A percentile compares a stretch with the other conserved stretches of the same genome.
phyloP scores from a whole-genome alignment of 1,139 yeast genomes.

The Yamadazyma kanchanaburiensis region DNA sequence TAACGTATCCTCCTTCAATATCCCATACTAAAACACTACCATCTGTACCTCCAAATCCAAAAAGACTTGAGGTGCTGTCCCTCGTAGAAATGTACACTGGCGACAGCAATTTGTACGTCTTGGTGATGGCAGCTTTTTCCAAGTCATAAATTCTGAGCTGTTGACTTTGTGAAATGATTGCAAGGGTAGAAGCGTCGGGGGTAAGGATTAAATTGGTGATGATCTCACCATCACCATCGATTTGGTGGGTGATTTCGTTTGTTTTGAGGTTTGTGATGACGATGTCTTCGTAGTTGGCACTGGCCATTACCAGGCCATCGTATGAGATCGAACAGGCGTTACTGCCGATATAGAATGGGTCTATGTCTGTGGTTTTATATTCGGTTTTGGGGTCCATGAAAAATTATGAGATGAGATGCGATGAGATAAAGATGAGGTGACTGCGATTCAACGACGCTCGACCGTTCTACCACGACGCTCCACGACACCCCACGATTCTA shows the following conservation, averaged over 20 bases:
- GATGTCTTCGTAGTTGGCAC: slow-evolving; percentile 74
- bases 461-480: neutral
- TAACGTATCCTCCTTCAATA: slow-evolving; percentile 78
- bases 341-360: slow-evolving; percentile 85
- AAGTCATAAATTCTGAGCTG: slow-evolving; percentile 66
- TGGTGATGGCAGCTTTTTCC: slow-evolving; percentile 44
- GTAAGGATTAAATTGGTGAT: slow-evolving; percentile 74
- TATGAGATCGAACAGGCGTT: slow-evolving; percentile 66
- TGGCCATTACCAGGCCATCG: slow-evolving; percentile 72
- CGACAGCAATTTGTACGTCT: slow-evolving; percentile 58
- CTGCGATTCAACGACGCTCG: neutral
- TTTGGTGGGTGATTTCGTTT: slow-evolving; percentile 53
- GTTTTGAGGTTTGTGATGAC: slow-evolving; percentile 62
- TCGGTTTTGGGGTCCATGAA: slow-evolving; percentile 33
- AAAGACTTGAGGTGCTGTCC: slow-evolving; percentile 78
- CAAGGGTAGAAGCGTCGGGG: slow-evolving; percentile 69
- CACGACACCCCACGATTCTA: no score
- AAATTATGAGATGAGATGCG: slow-evolving; percentile 3
- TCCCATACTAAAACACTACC: slow-evolving; percentile 94
- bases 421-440: neutral
- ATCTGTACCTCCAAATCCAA: slow-evolving; percentile 95
- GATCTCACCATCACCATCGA: slow-evolving; percentile 85
- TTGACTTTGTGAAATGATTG: slow-evolving; percentile 80
- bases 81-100: slow-evolving; percentile 78
- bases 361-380: slow-evolving; percentile 31